Base-by-base conservation (phyloP, 306 rosid species). In the Cercis canadensis region DNA sequence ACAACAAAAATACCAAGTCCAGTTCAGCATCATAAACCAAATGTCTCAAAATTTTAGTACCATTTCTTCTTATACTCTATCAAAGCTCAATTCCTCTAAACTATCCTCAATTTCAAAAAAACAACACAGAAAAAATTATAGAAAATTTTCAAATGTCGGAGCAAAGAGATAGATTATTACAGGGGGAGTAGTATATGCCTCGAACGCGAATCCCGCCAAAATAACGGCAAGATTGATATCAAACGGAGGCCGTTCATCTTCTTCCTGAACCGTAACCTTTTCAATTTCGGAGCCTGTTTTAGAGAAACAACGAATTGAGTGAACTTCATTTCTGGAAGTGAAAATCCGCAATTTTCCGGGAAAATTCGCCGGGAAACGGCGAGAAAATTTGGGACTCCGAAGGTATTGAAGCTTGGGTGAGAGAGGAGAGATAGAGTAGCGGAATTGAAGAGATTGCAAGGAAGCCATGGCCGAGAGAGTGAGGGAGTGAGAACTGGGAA, bases 151-250 rank as follows among this genome's bases (percentile, higher is more conserved):
- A 60, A 5, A 6, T 58, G 41, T 41, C 6, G 45, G 11, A 2
- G 13, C 29, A 57, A 51, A 3, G 65, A 37, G 51, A 24, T 17
- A 13, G 40, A 31, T 51, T 40, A 14, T 37, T 82, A 93, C 97
- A 14, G 96, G 83, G 4, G 98, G 98, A 51, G 75, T 87, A 37
- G 90, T 37, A 65, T 93, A 90, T 43, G 97, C 93, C 72, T 93
- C 98, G 67, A 93, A 93, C 0, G 98, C 94, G 60, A 90, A 93
- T 4, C 97, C 98, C 1, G 98, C 98, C 0, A 93, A 90, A 82
- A 93, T 78, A 12, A 93, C 97, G 0, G 94, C 98, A 44, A 93
- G 92, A 67, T 93, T 93, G 74, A 88, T 88, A 69, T 93, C 98
- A 40, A 93, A 93, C 0, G 85, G 85, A 68, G 92, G 94, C 44